Evolutionary conservation across 176 grass and related monocot genomes (phyloP).

Genomic region (Typha latifolia): DNA sequence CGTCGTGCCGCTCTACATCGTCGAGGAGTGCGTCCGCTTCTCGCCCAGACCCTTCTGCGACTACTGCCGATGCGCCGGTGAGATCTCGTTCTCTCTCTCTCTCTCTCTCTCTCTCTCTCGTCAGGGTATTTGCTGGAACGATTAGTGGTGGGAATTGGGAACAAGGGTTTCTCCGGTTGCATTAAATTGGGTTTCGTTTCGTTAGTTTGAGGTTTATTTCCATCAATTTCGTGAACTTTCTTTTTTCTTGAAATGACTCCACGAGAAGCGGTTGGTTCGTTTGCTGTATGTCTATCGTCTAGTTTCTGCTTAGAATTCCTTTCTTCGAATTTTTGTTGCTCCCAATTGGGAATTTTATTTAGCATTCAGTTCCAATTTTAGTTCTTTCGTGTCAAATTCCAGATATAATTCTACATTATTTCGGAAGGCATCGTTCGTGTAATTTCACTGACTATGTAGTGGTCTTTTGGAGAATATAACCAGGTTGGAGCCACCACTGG

Average conservation of each 20-base stretch:
- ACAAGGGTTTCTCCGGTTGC: neutral
- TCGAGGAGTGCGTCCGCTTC: conserved; percentile 41
- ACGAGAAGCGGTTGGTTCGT: no score
- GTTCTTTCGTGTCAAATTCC: neutral
- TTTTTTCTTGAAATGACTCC: neutral
- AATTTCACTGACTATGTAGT: neutral
- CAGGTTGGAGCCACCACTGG: conserved; percentile 83
- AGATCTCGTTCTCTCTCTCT: conserved; percentile 3
- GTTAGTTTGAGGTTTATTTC: conserved; percentile 12
- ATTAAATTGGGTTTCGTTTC: conserved; percentile 1
- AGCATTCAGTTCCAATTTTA: conserved; percentile 13
- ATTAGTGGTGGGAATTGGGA: neutral
- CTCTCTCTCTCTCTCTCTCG: conserved; percentile 3
- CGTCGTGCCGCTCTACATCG: conserved; percentile 43
- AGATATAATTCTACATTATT: no score
- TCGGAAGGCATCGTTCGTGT: conserved; percentile 1
- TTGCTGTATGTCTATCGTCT: no score
- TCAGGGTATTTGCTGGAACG: neutral
- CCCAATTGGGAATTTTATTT: conserved; percentile 12
- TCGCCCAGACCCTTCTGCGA: conserved; percentile 45
- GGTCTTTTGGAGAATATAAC: neutral
- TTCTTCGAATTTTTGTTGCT: neutral
- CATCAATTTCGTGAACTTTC: neutral
- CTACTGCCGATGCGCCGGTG: conserved; percentile 58
- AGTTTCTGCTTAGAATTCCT: neutral